Evolutionary conservation across 768 basidiomycete genomes (phyloP).

Genomic region (Boletellus emodensis): DNA sequence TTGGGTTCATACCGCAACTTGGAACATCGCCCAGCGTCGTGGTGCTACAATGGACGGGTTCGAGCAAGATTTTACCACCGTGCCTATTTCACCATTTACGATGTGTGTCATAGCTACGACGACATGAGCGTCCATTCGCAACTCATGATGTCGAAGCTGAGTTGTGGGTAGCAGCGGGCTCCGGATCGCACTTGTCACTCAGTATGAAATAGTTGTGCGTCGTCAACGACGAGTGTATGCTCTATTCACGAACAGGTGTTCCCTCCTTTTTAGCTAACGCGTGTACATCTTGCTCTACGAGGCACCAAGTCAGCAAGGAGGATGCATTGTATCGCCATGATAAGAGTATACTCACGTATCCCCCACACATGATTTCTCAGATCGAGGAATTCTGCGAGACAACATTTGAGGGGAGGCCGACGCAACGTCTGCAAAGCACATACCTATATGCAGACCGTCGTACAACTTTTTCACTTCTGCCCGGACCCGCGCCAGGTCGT

Average conservation of each 20-base stretch:
- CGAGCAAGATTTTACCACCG: too few species aligned
- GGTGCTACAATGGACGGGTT: too few species aligned
- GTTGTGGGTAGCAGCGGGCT: neutral
- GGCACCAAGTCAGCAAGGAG: neutral
- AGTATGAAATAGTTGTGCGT: neutral
- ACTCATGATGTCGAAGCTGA: neutral
- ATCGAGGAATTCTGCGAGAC: slow-evolving; percentile 66
- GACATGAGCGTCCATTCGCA: neutral
- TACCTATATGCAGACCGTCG: slow-evolving; percentile 77
- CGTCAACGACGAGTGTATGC: slow-evolving; percentile 10
- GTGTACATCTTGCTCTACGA: slow-evolving; percentile 76
- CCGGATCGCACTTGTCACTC: slow-evolving; percentile 1
- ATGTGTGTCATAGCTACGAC: too few species aligned
- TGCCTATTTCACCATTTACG: too few species aligned
- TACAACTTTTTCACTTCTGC: slow-evolving; percentile 86
- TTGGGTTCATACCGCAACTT: neutral
- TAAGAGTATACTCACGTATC: slow-evolving; percentile 59
- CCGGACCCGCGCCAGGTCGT: slow-evolving; percentile 71
- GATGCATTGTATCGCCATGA: neutral
- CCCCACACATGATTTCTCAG: slow-evolving; percentile 82
- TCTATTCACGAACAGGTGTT: slow-evolving; percentile 54
- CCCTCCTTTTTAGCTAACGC: slow-evolving; percentile 65
- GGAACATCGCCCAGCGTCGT: neutral
- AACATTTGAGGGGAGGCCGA: neutral
- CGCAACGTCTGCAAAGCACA: slow-evolving; percentile 19